Conservation (phyloP, 2,329 filamentous ascomycete species). For the Pestalotiopsis sp. region DNA sequence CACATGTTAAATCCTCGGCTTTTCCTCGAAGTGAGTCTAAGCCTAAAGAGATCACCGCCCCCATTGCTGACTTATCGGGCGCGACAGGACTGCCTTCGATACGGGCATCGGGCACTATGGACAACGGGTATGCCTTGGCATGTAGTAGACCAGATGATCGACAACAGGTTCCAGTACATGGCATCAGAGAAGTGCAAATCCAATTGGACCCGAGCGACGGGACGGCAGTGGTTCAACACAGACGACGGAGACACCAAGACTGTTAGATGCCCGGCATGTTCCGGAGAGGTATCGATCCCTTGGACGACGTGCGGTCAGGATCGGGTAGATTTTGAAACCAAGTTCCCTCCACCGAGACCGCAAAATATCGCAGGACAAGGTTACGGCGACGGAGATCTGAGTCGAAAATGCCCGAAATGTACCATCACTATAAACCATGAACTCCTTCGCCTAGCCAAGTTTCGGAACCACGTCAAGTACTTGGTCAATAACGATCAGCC, state of each 20-base stretch:
- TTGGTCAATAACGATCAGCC: conserved; percentile 9
- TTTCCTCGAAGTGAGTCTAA: conserved; percentile 4
- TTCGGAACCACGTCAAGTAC: conserved; percentile 1
- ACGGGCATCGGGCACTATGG: conserved; percentile 3
- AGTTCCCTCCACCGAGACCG: conserved; percentile 1
- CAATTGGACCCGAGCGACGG: neutral
- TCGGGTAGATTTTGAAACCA: neutral
- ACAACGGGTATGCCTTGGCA: conserved; percentile 4
- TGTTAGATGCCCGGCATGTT: conserved; percentile 1
- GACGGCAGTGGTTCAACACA: conserved; percentile 1
- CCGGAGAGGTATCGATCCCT: neutral
- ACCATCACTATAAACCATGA: neutral
- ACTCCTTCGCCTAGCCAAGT: neutral
- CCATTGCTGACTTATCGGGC: neutral
- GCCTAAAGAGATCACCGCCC: neutral
- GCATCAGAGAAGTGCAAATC: conserved; percentile 1
- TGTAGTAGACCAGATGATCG: conserved; percentile 1
- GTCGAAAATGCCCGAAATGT: neutral
- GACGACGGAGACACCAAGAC: neutral
- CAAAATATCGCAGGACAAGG: neutral
- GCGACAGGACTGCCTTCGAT: conserved; percentile 6
- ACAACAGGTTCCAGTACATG: neutral
- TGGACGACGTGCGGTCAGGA: conserved; percentile 9
- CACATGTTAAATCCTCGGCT: conserved; percentile 7
- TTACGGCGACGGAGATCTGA: neutral